Evolutionary conservation across 495 filamentous ascomycete species (phyloP), one percentile per base, ranked within the genome.

Genomic region (Filosporella fistucella): DNA sequence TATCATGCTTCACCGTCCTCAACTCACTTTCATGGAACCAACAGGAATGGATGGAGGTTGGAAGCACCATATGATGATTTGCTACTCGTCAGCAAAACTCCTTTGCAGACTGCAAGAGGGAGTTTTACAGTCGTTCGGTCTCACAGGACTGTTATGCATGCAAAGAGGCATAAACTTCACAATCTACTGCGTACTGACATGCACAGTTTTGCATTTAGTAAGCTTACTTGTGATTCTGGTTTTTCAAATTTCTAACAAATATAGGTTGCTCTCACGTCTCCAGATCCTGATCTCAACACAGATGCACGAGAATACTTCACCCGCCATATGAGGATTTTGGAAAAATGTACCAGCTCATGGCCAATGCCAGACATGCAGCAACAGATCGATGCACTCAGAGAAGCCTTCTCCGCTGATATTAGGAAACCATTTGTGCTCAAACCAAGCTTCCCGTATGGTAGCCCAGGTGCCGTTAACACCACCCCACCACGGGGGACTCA

Each of bases 141-240:
- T 95, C 36, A 75, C 78, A 36, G 94, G 93, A 1, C 71, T 97
- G 1, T 75, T 91, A 48, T 94, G 84, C 71, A 97, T 98, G 93
- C 83, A 89, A 60, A 76, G 93, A 52, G 93, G 93, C 28, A 88
- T 96, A 57, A 95, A 89, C 68, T 96, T 95, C 62, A 89, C 90
- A 17, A 94, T 98, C 17, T 98, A 98, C 59, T 81, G 81, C 33
- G 77, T 96, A 22, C 71, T 98, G 29, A 95, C 88, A 11, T 96
- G 90, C 70, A 93, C 90, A 23, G 93, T 96, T 71, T 76, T 98
- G 47, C 94, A 98, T 68, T 67, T 98, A 68, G 93, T 98, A 71
- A 63, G 88, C 69, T 32, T 24, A 13, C 13, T 32, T 2, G 23
- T 11, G 4, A 13, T 16, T 29, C 11, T 45, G n/a, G 12, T 18